phyloP scores from a whole-genome alignment of 352 stramenopile genomes.

The Pythium rishiriense region DNA sequence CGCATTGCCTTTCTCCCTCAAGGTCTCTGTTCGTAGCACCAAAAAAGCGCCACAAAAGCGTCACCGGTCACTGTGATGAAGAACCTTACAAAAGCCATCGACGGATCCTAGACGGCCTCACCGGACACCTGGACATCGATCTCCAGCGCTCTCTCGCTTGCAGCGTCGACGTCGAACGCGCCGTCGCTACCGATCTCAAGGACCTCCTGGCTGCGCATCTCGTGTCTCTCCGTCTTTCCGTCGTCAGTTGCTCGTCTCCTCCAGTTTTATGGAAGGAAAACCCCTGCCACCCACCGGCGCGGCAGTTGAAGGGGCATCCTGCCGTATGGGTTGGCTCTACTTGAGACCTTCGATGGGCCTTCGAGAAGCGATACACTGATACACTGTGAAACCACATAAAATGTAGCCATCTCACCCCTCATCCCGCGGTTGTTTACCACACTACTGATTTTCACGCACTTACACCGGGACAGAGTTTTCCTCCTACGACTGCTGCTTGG shows the following conservation, averaged over 20 bases:
- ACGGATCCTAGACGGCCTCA: conserved; percentile 5
- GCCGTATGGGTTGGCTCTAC: not conserved
- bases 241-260: not conserved
- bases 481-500: conserved; percentile 5
- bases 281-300: too few relatives aligned
- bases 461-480: not conserved
- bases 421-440: not conserved
- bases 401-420: not conserved
- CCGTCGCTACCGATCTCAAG: conserved; percentile 27
- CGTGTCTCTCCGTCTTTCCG: not conserved
- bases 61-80: too few relatives aligned
- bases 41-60: not conserved
- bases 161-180: conserved; percentile 25
- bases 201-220: conserved; percentile 2
- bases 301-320: conserved; percentile 1
- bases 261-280: conserved; percentile 1
- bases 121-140: conserved; percentile 27
- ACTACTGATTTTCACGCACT: too few relatives aligned
- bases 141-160: conserved; percentile 4
- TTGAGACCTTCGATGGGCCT: not conserved
- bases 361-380: too few relatives aligned
- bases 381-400: not conserved
- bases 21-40: conserved; percentile 23
- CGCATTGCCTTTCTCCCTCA: conserved; percentile 66
- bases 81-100: too few relatives aligned